These are phyloP conservation scores for Lipomyces anomalus DNA, from an alignment of 805 yeast species.

Conservation along the genomic window DNA sequence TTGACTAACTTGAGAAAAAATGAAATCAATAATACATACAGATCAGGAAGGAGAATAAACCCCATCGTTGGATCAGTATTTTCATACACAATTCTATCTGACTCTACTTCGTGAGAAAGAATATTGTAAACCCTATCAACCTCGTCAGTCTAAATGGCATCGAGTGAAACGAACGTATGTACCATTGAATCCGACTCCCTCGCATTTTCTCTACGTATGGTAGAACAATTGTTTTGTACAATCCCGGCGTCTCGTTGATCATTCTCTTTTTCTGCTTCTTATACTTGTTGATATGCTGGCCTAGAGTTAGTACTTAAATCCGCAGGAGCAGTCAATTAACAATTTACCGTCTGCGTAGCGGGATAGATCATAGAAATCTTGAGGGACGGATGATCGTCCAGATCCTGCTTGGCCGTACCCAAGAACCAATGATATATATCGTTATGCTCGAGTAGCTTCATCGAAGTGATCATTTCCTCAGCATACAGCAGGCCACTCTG, in stretches of 20 bases:
- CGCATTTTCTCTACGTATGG: constrained; percentile 75
- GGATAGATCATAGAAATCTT: constrained; percentile 80
- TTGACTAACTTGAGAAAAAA: not conserved
- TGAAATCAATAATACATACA: constrained; percentile 38
- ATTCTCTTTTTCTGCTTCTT: constrained; percentile 54
- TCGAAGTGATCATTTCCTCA: constrained; percentile 11
- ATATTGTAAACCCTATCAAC: constrained; percentile 59
- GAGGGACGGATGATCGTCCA: constrained; percentile 47
- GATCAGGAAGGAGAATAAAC: constrained; percentile 80
- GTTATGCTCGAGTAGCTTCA: constrained; percentile 52
- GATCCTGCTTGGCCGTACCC: constrained; percentile 44
- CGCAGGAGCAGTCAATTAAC: not conserved
- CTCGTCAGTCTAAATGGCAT: not conserved
- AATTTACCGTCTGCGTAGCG: constrained; percentile 54
- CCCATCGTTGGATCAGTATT: constrained; percentile 52
- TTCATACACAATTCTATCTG: constrained; percentile 69
- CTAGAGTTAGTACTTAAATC: not conserved
- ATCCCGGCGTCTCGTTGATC: constrained; percentile 74
- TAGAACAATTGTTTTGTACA: constrained; percentile 53
- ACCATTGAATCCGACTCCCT: constrained; percentile 78
- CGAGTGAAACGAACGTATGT: not conserved
- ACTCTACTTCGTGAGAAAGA: constrained; percentile 72
- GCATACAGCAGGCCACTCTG: not conserved
- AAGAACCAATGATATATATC: constrained; percentile 84
- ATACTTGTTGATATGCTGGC: constrained; percentile 68